Evolutionary conservation across 2,329 filamentous ascomycete genomes (phyloP).

Genomic region (Scytalidium sp.): DNA sequence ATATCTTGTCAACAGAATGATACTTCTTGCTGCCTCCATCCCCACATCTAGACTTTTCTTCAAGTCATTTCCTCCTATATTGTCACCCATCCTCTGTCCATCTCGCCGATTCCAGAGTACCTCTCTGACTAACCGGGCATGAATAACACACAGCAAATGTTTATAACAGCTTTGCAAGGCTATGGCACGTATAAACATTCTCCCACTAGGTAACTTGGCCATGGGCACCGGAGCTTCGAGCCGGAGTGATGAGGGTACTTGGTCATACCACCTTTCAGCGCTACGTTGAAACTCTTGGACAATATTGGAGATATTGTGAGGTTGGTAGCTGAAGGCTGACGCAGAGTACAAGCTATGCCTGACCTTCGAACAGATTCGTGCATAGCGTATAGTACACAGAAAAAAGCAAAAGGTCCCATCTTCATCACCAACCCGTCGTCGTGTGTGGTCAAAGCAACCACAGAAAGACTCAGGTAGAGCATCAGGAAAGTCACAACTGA

Average conservation of each 20-base stretch:
- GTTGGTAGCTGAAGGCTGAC: not conserved
- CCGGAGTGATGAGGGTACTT: not conserved
- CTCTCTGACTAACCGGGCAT: too few species aligned
- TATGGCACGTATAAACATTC: not conserved
- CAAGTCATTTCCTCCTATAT: too few species aligned
- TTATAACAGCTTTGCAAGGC: too few species aligned
- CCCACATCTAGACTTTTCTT: too few species aligned
- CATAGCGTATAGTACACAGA: not conserved
- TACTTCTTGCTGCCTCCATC: too few species aligned
- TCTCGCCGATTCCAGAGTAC: too few species aligned
- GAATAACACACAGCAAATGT: too few species aligned
- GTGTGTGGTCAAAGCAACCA: too few species aligned
- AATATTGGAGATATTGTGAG: not conserved
- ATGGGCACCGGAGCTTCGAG: not conserved
- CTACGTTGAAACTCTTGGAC: not conserved
- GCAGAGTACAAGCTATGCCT: not conserved
- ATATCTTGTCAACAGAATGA: not conserved
- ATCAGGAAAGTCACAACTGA: not conserved
- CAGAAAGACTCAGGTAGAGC: not conserved
- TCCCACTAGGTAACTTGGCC: not conserved
- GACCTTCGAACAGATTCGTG: not conserved
- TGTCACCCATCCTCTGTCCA: too few species aligned
- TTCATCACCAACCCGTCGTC: not conserved
- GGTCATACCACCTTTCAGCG: not conserved
- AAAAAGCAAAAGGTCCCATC: not conserved